phyloP scores from a whole-genome alignment of 176 grass and related monocot species.

The Oryza nivara region DNA sequence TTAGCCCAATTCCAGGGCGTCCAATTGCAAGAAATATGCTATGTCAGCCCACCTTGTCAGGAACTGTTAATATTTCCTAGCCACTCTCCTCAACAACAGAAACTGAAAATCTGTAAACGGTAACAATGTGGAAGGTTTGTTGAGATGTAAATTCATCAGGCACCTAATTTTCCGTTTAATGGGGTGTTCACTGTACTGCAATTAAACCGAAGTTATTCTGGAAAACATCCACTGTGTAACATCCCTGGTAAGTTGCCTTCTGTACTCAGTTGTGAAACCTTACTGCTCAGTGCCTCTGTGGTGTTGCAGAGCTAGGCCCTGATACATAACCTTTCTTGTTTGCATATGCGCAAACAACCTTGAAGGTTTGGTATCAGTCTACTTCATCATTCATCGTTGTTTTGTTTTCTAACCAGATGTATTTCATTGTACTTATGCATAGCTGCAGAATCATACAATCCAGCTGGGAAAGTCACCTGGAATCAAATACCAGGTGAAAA shows the following conservation, averaged over 20 bases:
- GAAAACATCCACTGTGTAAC: constrained; percentile 21
- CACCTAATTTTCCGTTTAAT: neutral
- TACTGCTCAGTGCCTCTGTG: neutral
- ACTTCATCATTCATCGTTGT: neutral
- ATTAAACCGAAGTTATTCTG: constrained; percentile 18
- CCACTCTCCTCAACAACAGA: neutral
- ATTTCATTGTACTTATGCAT: neutral
- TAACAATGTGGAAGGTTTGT: neutral
- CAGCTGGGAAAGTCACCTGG: neutral
- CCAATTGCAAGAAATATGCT: constrained; percentile 1
- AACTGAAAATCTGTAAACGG: neutral
- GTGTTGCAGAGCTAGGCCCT: neutral
- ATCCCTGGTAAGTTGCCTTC: neutral
- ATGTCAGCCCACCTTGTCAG: neutral
- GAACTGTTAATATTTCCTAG: neutral
- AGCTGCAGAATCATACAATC: neutral
- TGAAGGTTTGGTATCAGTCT: neutral
- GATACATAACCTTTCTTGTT: too few species aligned
- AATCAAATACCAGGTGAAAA: neutral
- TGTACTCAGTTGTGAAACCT: neutral
- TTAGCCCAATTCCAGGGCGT: neutral
- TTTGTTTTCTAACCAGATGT: neutral
- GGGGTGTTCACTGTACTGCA: neutral
- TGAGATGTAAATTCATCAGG: neutral
- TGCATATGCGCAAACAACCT: neutral